phyloP scores from a whole-genome alignment of 1,284 basidiomycete species.

The Mycosarcoma maydis region DNA sequence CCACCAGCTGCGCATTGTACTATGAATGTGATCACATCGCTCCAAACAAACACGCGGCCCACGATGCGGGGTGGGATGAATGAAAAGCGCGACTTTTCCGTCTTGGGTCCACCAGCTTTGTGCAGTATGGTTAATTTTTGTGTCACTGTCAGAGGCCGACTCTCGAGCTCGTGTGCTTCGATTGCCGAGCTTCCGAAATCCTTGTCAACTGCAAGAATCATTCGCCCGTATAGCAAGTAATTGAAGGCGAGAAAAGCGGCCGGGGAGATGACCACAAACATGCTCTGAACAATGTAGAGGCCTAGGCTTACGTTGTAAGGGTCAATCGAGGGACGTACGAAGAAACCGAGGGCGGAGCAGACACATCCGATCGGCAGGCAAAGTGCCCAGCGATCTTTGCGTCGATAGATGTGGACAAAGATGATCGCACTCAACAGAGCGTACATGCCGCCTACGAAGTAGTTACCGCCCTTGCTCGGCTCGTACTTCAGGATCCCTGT shows the following conservation, averaged over 20 bases:
- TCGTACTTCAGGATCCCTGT: slow-evolving; percentile 39
- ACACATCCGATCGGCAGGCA: slow-evolving; percentile 52
- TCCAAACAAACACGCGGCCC: slow-evolving; percentile 57
- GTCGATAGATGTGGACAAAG: slow-evolving; percentile 28
- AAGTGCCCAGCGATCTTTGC: slow-evolving; percentile 47
- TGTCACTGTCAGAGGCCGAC: slow-evolving; percentile 14
- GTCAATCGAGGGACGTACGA: slow-evolving; percentile 32
- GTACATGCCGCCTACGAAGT: slow-evolving; percentile 33
- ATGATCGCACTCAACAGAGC: slow-evolving; percentile 13
- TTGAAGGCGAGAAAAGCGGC: slow-evolving; percentile 56
- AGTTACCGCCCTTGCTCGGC: slow-evolving; percentile 42
- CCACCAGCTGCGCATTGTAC: slow-evolving; percentile 52
- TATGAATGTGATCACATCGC: slow-evolving; percentile 59
- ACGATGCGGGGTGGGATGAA: slow-evolving; percentile 51
- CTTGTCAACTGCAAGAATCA: slow-evolving; percentile 35
- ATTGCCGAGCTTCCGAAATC: slow-evolving; percentile 29
- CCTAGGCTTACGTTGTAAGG: slow-evolving; percentile 16
- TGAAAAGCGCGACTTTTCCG: slow-evolving; percentile 35
- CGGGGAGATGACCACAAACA: slow-evolving; percentile 54
- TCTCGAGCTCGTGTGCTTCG: slow-evolving; percentile 22
- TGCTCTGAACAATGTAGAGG: slow-evolving; percentile 42
- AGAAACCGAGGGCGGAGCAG: slow-evolving; percentile 36
- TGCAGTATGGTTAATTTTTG: slow-evolving; percentile 31
- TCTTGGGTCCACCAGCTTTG: slow-evolving; percentile 31
- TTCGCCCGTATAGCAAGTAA: slow-evolving; percentile 53